Evolutionary conservation across 305 asterid genomes (phyloP), one percentile per base, ranked within the genome.

Genomic region (Solanum hybrid): DNA sequence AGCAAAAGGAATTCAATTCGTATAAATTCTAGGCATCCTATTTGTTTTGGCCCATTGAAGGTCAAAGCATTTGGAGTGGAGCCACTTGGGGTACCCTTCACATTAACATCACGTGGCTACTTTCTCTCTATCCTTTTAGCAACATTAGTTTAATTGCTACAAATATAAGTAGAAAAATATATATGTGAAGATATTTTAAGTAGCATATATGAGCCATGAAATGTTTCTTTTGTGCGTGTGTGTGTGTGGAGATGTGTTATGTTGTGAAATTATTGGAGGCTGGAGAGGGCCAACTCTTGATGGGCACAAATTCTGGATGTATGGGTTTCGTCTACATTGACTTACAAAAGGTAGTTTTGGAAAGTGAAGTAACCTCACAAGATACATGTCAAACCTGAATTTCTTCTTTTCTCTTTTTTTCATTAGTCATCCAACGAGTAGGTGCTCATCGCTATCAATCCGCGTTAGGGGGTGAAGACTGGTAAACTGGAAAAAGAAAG

Each of bases 281-380:
- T 32, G 7, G 26, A 32, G 82, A 4, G 15, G 37, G n/a, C 36
- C 87, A 82, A 80, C 34, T 80, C 86, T 13, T 80, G 24, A 80
- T 7, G 65, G 61, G 45, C 86, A 80, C 65, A 37, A 36, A 26
- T 41, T 14, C 22, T 39, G 72, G 72, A 82, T 82, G 17, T 81
- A 8, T 37, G 68, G 70, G 41, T 27, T 73, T 87, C 3, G 70
- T 87, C 10, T 86, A n/a, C 80, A 13, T 51, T 36, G 79, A 72
- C 61, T 72, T 26, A 82, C 8, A 41, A 88, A 57, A 51, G 51
- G 68, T 61, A 81, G n/a, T 27, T 77, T 9, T 73, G 51, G 36
- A 90, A 88, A 88, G 89, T 34, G 73, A 88, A 72, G 84, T 13
- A 36, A 72, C 68, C 89, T 41, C 90, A 41, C 84, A 4, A 88